Percentiles rank a stretch among this genome's conserved stretches.
These are phyloP conservation scores for Fusarium incarnatum DNA, from an alignment of 2,329 filamentous ascomycete species.

Conservation along the genomic window DNA sequence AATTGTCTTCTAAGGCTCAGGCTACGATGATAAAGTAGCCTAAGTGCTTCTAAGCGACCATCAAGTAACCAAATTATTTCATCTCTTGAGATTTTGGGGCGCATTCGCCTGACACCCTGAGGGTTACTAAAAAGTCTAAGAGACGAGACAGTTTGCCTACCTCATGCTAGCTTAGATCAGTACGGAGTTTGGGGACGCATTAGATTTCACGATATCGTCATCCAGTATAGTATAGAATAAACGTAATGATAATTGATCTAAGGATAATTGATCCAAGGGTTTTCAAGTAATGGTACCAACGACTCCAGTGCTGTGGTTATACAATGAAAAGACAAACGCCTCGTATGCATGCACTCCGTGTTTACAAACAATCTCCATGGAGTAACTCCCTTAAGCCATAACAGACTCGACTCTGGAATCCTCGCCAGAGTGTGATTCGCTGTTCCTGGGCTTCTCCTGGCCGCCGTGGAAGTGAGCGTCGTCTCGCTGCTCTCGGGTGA, in stretches of 20 bases:
- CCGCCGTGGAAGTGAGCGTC: constrained; percentile 43
- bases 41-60: too few species aligned
- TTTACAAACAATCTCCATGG: not conserved
- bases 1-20: too few species aligned
- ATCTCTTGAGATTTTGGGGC: too few species aligned
- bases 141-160: not conserved
- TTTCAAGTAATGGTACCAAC: not conserved
- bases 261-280: not conserved
- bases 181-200: not conserved
- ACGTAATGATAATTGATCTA: constrained; percentile 24
- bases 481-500: constrained; percentile 54
- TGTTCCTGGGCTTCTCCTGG: constrained; percentile 40
- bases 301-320: constrained; percentile 16
- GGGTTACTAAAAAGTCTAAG: not conserved
- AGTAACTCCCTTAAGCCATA: constrained; percentile 25
- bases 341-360: constrained; percentile 20
- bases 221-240: not conserved
- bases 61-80: too few species aligned
- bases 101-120: too few species aligned
- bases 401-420: constrained; percentile 35
- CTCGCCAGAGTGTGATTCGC: constrained; percentile 38
- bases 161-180: not conserved
- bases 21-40: too few species aligned
- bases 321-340: constrained; percentile 31
- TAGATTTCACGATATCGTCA: constrained; percentile 6